Conservation (phyloP, 2,329 filamentous ascomycete genomes). For the Phyllachora maydis region DNA sequence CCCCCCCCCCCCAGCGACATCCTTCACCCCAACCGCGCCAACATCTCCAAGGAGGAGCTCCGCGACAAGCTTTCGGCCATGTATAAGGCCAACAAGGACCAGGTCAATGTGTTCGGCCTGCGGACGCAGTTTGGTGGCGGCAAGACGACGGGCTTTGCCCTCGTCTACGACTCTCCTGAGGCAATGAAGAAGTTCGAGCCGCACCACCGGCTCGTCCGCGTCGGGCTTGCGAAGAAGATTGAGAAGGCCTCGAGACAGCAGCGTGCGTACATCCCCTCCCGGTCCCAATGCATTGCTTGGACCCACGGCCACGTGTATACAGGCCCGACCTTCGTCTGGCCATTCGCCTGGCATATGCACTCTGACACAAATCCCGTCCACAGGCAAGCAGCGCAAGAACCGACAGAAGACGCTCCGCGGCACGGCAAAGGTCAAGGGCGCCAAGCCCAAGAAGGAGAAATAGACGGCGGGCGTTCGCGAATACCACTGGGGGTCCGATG, state of each 20-base stretch:
- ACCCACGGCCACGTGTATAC: not conserved
- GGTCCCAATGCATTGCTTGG: no score
- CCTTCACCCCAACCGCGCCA: constrained; percentile 94
- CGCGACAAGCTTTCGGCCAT: constrained; percentile 81
- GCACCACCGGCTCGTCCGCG: constrained; percentile 86
- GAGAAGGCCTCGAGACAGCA: constrained; percentile 98
- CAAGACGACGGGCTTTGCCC: constrained; percentile 97
- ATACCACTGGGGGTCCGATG: no score
- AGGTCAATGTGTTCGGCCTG: constrained; percentile 95
- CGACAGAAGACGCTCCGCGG: constrained; percentile 95
- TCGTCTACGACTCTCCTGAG: constrained; percentile 96
- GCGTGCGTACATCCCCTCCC: constrained; percentile 46
- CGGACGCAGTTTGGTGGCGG: constrained; percentile 98
- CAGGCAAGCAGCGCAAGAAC: constrained; percentile 99
- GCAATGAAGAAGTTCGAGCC: constrained; percentile 99
- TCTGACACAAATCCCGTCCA: no score
- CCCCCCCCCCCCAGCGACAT: constrained; percentile 56
- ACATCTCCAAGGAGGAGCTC: constrained; percentile 98
- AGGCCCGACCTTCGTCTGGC: not conserved
- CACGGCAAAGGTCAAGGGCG: constrained; percentile 95
- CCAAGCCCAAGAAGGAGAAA: constrained; percentile 85
- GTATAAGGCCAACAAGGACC: constrained; percentile 97
- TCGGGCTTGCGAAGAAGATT: constrained; percentile 81
- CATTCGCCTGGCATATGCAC: constrained; percentile 1
- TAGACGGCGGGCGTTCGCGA: constrained; percentile 34